phyloP scores from a whole-genome alignment of 2,329 filamentous ascomycete species.

The Sarocladium brachiariae region DNA sequence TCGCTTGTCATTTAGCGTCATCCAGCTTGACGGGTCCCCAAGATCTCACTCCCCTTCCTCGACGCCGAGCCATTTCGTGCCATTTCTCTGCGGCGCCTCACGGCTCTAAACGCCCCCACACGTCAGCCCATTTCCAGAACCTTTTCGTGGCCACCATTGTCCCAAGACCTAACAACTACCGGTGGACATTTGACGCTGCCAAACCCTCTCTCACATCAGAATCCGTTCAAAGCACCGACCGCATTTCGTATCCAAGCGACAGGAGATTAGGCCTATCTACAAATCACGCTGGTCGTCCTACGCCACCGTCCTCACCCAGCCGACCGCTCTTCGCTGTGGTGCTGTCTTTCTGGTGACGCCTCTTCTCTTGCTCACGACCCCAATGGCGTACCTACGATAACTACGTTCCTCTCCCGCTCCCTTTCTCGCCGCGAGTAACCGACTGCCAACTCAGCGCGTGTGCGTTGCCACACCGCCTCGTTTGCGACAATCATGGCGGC shows the following conservation, averaged over 20 bases:
- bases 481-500: slow-evolving; percentile 5
- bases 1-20: slow-evolving; percentile 4
- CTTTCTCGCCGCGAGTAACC: neutral
- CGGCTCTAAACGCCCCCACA: slow-evolving; percentile 9
- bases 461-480: neutral
- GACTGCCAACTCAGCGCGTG: neutral
- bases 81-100: slow-evolving; percentile 8
- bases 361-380: neutral
- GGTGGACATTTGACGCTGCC: neutral
- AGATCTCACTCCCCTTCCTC: slow-evolving; percentile 6
- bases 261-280: no score
- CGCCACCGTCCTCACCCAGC: neutral
- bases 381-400: slow-evolving; percentile 7
- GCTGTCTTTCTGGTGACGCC: neutral
- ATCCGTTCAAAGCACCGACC: no score
- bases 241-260: no score
- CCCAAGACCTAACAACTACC: no score
- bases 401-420: neutral
- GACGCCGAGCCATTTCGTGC: slow-evolving; percentile 8
- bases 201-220: neutral
- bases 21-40: slow-evolving; percentile 4
- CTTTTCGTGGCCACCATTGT: neutral
- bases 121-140: slow-evolving; percentile 1
- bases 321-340: neutral
- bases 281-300: no score